Evolutionary conservation across 2,329 filamentous ascomycete genomes (phyloP).

Genomic region (Exophiala calicioides): DNA sequence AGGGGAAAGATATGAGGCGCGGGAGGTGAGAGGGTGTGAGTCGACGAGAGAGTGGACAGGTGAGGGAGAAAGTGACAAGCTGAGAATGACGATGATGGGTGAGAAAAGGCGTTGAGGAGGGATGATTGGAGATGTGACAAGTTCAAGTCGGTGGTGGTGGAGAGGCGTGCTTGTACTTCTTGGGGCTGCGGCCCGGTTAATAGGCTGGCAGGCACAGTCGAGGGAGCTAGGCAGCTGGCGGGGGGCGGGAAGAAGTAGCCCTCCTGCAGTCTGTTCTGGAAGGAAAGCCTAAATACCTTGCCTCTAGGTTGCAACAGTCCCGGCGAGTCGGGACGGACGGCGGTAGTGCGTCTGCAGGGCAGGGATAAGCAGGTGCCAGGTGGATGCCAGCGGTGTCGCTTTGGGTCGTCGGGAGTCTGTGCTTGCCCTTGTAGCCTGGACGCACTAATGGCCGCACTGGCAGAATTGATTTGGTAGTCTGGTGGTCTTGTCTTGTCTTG

Average conservation of each 20-base stretch:
- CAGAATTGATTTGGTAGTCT: slow-evolving; percentile 1
- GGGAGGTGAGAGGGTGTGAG: slow-evolving; percentile 30
- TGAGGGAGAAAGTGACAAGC: slow-evolving; percentile 34
- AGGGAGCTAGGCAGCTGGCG: slow-evolving; percentile 25
- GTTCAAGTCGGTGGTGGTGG: slow-evolving; percentile 21
- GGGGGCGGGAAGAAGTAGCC: slow-evolving; percentile 15
- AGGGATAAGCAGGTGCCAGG: slow-evolving; percentile 24
- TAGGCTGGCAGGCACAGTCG: slow-evolving; percentile 23
- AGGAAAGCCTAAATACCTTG: slow-evolving; percentile 23
- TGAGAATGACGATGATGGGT: slow-evolving; percentile 30
- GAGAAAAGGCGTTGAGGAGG: slow-evolving; percentile 32
- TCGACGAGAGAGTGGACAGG: slow-evolving; percentile 33
- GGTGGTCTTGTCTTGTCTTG: not conserved
- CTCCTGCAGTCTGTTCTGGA: slow-evolving; percentile 19
- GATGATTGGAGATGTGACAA: slow-evolving; percentile 27
- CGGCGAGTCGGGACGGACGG: slow-evolving; percentile 23
- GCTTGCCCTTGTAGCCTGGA: not conserved
- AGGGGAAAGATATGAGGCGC: slow-evolving; percentile 28
- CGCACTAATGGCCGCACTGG: slow-evolving; percentile 13
- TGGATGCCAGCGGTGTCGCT: not conserved
- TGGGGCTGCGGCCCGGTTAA: slow-evolving; percentile 27
- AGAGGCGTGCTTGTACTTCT: slow-evolving; percentile 21
- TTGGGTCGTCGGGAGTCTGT: not conserved
- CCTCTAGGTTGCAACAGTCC: slow-evolving; percentile 5
- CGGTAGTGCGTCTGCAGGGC: slow-evolving; percentile 20